Evolutionary conservation across 1,284 basidiomycete genomes (phyloP).

Genomic region (Tilletiopsis washingtonensis): DNA sequence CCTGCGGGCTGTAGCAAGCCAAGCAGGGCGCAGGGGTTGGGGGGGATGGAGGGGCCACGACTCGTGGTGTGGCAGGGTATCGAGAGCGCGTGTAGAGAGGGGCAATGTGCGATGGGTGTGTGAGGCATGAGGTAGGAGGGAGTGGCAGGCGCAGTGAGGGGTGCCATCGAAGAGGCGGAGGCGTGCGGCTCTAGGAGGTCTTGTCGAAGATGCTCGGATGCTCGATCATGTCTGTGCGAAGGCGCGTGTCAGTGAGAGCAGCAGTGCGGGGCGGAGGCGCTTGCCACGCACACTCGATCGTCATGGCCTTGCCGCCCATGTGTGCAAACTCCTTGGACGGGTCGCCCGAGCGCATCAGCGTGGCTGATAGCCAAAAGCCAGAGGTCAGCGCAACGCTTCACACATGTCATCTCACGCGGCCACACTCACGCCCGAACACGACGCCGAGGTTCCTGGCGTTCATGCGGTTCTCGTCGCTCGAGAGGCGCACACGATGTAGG

Average conservation of each 20-base stretch:
- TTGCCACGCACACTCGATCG: conserved; percentile 65
- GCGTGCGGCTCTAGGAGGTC: too few relatives aligned
- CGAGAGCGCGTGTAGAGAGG: too few relatives aligned
- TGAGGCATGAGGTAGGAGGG: too few relatives aligned
- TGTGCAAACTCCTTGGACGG: conserved; percentile 84
- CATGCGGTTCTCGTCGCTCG: conserved; percentile 72
- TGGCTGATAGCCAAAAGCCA: conserved; percentile 57
- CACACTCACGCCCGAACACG: conserved; percentile 89
- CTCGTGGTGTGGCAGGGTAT: too few relatives aligned
- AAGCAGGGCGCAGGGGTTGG: too few relatives aligned
- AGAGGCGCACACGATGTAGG: conserved; percentile 54
- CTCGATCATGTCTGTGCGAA: conserved; percentile 10
- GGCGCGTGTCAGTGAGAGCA: not conserved
- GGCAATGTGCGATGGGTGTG: too few relatives aligned
- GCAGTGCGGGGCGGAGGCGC: not conserved
- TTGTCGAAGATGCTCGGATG: conserved; percentile 9
- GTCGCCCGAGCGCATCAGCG: conserved; percentile 81
- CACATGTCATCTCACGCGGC: not conserved
- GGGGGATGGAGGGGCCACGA: too few relatives aligned
- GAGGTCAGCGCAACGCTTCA: not conserved
- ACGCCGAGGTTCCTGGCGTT: conserved; percentile 92
- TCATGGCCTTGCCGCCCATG: conserved; percentile 89
- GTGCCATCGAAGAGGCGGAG: too few relatives aligned
- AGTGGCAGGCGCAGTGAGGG: too few relatives aligned
- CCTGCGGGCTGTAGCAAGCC: too few relatives aligned